These are phyloP conservation scores for Mariannaea sp. DNA, from an alignment of 2,329 filamentous ascomycete genomes.

Conservation along the genomic window DNA sequence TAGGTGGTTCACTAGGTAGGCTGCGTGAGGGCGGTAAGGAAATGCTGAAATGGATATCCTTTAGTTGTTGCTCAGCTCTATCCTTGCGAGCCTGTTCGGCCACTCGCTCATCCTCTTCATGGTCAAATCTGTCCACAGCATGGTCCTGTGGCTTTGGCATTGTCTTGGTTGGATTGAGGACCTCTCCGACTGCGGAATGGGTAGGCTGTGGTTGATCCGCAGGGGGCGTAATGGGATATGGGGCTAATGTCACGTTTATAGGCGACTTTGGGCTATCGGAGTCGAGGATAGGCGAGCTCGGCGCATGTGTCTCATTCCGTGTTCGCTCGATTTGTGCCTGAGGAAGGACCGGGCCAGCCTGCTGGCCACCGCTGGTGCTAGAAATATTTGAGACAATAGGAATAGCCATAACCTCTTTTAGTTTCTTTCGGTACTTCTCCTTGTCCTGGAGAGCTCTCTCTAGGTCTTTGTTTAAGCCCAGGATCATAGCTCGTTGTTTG, in stretches of 20 bases:
- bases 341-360: slow-evolving; percentile 21
- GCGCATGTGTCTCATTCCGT: slow-evolving; percentile 32
- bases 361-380: slow-evolving; percentile 25
- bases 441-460: slow-evolving; percentile 92
- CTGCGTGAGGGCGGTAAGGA: slow-evolving; percentile 61
- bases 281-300: slow-evolving; percentile 56
- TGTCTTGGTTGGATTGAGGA: slow-evolving; percentile 60
- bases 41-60: slow-evolving; percentile 56
- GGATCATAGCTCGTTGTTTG: slow-evolving; percentile 92
- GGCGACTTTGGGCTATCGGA: slow-evolving; percentile 61
- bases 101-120: slow-evolving; percentile 56
- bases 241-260: slow-evolving; percentile 62
- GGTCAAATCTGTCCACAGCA: slow-evolving; percentile 60
- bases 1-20: slow-evolving; percentile 57
- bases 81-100: slow-evolving; percentile 53
- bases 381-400: slow-evolving; percentile 41
- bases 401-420: slow-evolving; percentile 72
- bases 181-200: slow-evolving; percentile 52
- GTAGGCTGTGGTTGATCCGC: slow-evolving; percentile 53
- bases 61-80: slow-evolving; percentile 48
- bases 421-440: slow-evolving; percentile 87
- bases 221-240: slow-evolving; percentile 68
- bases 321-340: slow-evolving; percentile 34
- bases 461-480: slow-evolving; percentile 92
- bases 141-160: slow-evolving; percentile 68